Base-by-base conservation (phyloP, 2,329 filamentous ascomycete genomes). In the Fusarium liriodendri region DNA sequence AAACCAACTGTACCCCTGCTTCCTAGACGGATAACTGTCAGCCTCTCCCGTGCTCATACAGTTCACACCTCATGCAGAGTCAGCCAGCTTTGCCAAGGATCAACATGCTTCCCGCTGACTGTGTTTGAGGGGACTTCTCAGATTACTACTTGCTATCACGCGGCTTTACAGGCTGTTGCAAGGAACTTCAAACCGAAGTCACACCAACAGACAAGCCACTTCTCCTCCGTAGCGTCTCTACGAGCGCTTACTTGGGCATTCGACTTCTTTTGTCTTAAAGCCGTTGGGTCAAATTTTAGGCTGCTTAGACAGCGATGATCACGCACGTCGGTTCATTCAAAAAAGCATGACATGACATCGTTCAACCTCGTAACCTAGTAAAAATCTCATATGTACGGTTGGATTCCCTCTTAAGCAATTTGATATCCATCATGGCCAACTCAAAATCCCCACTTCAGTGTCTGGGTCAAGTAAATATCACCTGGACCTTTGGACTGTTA, bases 231-330 rank as follows among this genome's bases (percentile, higher is more conserved):
- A 7, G 4, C 13, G 0, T 10, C 42, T 45, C 13, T 47, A 47
- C 8, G 22, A 27, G 42, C 2, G 20, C 22, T 47, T 18, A 3
- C 2, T 25, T 45, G 7, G 9, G 9, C 4, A 6, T 45, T 16
- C 8, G 22, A 10, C 22, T 47, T 5, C 14, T 6, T 10, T 18
- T 0, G 8, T 18, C 7, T 3, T 27, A 14, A 7, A 25, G 20
- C 13, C 2, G 0, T 5, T 5, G 22, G 22, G 14, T 1, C 2
- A 6, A 27, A 27, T 18, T 14, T 47, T 47, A 1, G 22, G 22
- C 8, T 27, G 42, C 2, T 11, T 1, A 47, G 8, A 27, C 14
- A 47, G 42, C 8, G 1, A 27, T 0, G 5, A 6, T 27, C 22
- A 47, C 22, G 9, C 3, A 6, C 4, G 5, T 6, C 8, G 14